Evolutionary conservation across 495 filamentous ascomycete genomes (phyloP), one percentile per base, ranked within the genome.

Genomic region (Penicillium subrubescens): DNA sequence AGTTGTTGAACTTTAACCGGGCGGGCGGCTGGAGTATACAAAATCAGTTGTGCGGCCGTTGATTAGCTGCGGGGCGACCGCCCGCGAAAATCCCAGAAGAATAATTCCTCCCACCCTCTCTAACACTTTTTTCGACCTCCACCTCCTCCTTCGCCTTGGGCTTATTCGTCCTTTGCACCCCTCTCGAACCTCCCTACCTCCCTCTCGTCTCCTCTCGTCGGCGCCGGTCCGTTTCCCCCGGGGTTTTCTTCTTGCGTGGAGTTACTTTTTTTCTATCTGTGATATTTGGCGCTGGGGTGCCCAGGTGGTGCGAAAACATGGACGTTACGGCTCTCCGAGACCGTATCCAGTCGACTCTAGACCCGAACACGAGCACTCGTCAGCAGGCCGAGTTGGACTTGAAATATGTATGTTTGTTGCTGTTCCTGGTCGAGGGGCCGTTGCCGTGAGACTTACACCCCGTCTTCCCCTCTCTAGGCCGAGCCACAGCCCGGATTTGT

Each of bases 401-500:
- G 68, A 96, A 94, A 89, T 88, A 90, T 86, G 95, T 97, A 85
- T 73, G 89, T 69, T 82, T 35, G 63, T 63, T 64, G 68, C 48
- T 37, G 39, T 46, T 57, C 54, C 52, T 64, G 63, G 64, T 53
- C 66, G 64, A 57, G 66, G 64, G 44, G 8, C 55, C 23, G 34
- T 56, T 60, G 43, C 43, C 17, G 35, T 53, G 62, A 61, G 55
- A 65, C 71, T 67, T 34, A 70, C 60, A 57, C 35, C 35, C 27
- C 50, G 50, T 34, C 44, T 63, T 41, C 50, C 48, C 60, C 50
- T 62, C 48, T 70, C 52, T 77, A 99, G 95, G 96, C 94, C 75
- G 96, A 99, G 78, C 88, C 89, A 46, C 90, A 93, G 74, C 86
- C 92, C 58, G 92, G 92, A 52, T 97, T 99, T 79, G 89, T 90